These are phyloP conservation scores for Raffaelea arxii DNA, from an alignment of 2,329 filamentous ascomycete genomes.

Conservation along the genomic window DNA sequence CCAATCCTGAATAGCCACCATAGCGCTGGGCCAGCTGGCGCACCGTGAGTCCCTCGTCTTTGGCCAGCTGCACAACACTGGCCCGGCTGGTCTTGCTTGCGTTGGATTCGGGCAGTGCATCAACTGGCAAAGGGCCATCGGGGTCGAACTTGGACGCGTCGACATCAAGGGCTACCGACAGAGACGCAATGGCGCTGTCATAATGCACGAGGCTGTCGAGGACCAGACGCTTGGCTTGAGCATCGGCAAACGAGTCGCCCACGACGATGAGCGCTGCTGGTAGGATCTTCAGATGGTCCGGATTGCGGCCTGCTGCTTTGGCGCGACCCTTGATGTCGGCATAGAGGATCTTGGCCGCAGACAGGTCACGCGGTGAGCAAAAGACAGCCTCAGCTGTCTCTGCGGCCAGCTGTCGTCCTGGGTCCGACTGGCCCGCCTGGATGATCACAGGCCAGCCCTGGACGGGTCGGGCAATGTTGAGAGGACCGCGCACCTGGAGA, in stretches of 20 bases:
- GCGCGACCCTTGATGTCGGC: conserved; percentile 8
- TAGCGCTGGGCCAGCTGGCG: conserved; percentile 42
- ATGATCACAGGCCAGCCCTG: conserved; percentile 13
- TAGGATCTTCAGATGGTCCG: conserved; percentile 12
- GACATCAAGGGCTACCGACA: conserved; percentile 14
- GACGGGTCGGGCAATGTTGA: conserved; percentile 3
- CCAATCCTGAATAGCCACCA: conserved; percentile 19
- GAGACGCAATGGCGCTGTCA: conserved; percentile 12
- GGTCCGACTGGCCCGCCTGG: conserved; percentile 13
- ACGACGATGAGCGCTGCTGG: conserved; percentile 11
- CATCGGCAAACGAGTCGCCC: conserved; percentile 10
- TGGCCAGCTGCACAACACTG: conserved; percentile 26
- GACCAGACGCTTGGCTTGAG: conserved; percentile 24
- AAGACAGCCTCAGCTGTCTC: conserved; percentile 14
- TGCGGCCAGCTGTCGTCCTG: conserved; percentile 12
- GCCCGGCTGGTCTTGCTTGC: conserved; percentile 40
- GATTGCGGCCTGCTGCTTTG: conserved; percentile 8
- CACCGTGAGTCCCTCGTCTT: conserved; percentile 19
- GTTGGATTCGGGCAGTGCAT: conserved; percentile 41
- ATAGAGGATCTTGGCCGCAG: conserved; percentile 6
- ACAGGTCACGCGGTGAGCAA: conserved; percentile 9
- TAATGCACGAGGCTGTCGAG: conserved; percentile 40
- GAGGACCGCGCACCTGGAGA: conserved; percentile 20
- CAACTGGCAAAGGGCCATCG: conserved; percentile 31
- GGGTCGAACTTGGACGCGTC: conserved; percentile 14